Evolutionary conservation across 108 stramenopile genomes (phyloP), one percentile per base, ranked within the genome.

Genomic region (Cyclotella atomus): DNA sequence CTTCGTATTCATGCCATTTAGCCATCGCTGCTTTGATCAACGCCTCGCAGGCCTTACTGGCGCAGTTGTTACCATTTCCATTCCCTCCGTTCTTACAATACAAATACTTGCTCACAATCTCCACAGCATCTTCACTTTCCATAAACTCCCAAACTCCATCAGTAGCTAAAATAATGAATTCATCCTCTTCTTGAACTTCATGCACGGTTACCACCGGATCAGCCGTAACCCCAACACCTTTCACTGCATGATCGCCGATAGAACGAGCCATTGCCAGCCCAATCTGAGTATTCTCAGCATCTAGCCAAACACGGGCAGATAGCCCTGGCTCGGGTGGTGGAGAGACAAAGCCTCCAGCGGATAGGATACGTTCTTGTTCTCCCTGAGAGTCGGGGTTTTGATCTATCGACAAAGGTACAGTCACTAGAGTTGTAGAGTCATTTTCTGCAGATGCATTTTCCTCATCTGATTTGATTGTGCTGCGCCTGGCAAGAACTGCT

Each of bases 71-170:
- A 20, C 65, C 68, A 20, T 56, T n/a, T 0, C 45, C 35, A 44
- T 43, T 50, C 14, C 25, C 8, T 7, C 10, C 35, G 4, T 71
- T 24, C 16, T 61, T 45, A 16, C 38, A 41, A 12, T 65, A 17
- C 47, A 92, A 55, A 59, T 91, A 73, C 28, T 69, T 64, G 16
- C 75, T 77, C 2, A 95, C 89, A 52, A 95, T 84, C 15, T 85
- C 47, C 10, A 95, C 89, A n/a, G 91, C 91, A 32, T 92, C 85
- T 60, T 84, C 53, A 29, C 86, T 91, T 6, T 75, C 70, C 35
- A 98, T 84, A 70, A 98, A 98, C 83, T 98, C 97, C 97, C 97
- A 98, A 20, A 98, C 97, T 20, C 97, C 97, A 75, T 98, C 97
- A 3, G 92, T 81, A 7, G 97, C 97, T 43, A 96, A 66, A 32